A percentile compares a stretch with the other conserved stretches of the same genome.
phyloP scores from a whole-genome alignment of 805 yeast genomes.

The Dipodascus geniculatus region DNA sequence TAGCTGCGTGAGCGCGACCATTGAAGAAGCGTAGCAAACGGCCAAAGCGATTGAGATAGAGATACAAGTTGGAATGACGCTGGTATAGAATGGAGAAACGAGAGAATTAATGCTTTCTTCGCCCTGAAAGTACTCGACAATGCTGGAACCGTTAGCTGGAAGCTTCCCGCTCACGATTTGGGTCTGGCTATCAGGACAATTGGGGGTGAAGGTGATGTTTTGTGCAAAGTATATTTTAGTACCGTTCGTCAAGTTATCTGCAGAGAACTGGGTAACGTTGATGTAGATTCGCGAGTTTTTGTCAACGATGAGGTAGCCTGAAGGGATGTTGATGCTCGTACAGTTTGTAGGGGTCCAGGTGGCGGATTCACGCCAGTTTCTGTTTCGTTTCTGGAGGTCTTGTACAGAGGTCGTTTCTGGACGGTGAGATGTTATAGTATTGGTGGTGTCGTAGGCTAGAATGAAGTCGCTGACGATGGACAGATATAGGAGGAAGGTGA shows the following conservation, averaged over 20 bases:
- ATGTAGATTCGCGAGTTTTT: not conserved
- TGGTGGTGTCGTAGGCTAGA: not conserved
- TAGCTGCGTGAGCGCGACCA: slow-evolving; percentile 7
- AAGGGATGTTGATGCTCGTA: not conserved
- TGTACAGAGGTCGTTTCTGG: not conserved
- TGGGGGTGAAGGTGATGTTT: slow-evolving; percentile 5
- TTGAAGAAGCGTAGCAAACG: slow-evolving; percentile 7
- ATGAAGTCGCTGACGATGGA: not conserved
- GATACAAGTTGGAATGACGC: slow-evolving; percentile 7
- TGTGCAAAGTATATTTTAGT: not conserved
- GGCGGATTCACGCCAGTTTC: not conserved
- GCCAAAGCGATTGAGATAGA: slow-evolving; percentile 7
- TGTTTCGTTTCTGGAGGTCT: not conserved
- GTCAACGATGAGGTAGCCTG: not conserved
- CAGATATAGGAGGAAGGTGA: not conserved
- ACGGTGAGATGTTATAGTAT: not conserved
- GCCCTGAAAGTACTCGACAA: not conserved
- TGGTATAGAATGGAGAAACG: slow-evolving; percentile 8
- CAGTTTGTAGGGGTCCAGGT: not conserved
- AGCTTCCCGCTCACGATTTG: not conserved
- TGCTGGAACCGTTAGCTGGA: not conserved
- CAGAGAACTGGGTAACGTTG: not conserved
- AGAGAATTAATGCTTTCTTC: not conserved
- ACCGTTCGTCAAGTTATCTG: not conserved
- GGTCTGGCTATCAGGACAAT: not conserved